Evolutionary conservation across 768 basidiomycete genomes (phyloP).

Genomic region (Hericium rajendrae): DNA sequence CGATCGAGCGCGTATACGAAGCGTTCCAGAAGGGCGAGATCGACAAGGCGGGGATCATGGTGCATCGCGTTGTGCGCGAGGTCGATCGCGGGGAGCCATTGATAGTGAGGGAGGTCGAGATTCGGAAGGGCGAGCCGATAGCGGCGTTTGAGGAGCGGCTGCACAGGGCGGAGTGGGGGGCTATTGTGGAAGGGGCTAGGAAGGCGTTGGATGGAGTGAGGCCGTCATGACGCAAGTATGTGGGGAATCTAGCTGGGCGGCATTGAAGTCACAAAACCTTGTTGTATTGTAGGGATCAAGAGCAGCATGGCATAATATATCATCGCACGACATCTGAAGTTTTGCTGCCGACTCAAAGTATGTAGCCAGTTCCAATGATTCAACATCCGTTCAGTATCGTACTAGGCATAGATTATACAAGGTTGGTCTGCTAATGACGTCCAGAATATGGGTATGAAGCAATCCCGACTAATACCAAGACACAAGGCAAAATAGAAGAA

Average conservation of each 20-base stretch:
- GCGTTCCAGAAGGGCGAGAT: constrained; percentile 83
- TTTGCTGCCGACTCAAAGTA: too few species aligned
- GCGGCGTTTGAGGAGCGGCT: constrained; percentile 68
- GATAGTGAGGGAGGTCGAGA: constrained; percentile 68
- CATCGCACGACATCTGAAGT: too few species aligned
- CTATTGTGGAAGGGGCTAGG: constrained; percentile 81
- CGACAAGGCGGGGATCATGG: constrained; percentile 75
- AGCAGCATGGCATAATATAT: too few species aligned
- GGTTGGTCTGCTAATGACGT: too few species aligned
- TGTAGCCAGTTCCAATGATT: too few species aligned
- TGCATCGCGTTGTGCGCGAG: constrained; percentile 86
- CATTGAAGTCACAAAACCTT: not conserved
- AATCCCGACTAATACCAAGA: too few species aligned
- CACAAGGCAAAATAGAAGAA: too few species aligned
- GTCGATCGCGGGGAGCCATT: constrained; percentile 90
- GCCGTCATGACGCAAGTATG: not conserved
- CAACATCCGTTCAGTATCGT: too few species aligned
- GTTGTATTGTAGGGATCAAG: too few species aligned
- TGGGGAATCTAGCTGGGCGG: not conserved
- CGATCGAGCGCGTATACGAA: constrained; percentile 81
- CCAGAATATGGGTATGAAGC: too few species aligned
- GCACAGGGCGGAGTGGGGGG: constrained; percentile 79
- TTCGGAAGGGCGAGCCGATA: constrained; percentile 59
- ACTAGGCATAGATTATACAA: too few species aligned
- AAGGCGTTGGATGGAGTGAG: constrained; percentile 51